Evolutionary conservation across 371 early-diverging fungal genomes (phyloP).

Genomic region (Smittium culicis): DNA sequence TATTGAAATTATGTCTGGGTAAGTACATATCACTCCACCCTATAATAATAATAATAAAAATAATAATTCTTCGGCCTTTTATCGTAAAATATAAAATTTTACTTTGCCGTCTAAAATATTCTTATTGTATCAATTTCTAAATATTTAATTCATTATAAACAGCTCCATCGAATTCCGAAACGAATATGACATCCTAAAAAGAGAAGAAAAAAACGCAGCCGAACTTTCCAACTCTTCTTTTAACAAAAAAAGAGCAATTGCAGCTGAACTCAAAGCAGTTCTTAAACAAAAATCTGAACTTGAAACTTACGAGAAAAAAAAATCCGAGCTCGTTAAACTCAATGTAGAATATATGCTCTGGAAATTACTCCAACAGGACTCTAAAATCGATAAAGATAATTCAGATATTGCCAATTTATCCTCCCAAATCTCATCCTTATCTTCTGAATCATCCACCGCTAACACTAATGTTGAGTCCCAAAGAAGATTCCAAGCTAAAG

Average conservation of each 20-base stretch:
- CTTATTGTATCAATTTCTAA: no score
- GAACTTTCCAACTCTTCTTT: constrained; percentile 78
- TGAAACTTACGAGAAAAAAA: constrained; percentile 56
- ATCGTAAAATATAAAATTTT: no score
- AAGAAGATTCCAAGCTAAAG: constrained; percentile 53
- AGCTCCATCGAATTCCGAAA: constrained; percentile 81
- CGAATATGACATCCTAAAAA: constrained; percentile 77
- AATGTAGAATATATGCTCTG: constrained; percentile 59
- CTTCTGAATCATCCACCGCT: constrained; percentile 34
- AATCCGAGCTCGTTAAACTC: constrained; percentile 41
- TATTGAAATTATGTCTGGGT: constrained; percentile 77
- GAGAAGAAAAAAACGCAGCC: constrained; percentile 65
- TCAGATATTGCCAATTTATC: constrained; percentile 34
- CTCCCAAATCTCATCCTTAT: constrained; percentile 28
- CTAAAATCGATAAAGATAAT: constrained; percentile 35
- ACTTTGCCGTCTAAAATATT: no score
- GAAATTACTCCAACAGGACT: constrained; percentile 77
- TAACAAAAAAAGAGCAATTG: constrained; percentile 73
- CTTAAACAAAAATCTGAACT: constrained; percentile 83
- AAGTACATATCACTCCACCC: no score
- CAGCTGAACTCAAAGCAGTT: constrained; percentile 77
- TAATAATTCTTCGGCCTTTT: no score
- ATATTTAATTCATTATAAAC: no score
- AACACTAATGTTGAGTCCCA: constrained; percentile 41
- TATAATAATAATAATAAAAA: no score